Evolutionary conservation across 495 filamentous ascomycete genomes (phyloP).

Genomic region (Margaritispora aquatica): DNA sequence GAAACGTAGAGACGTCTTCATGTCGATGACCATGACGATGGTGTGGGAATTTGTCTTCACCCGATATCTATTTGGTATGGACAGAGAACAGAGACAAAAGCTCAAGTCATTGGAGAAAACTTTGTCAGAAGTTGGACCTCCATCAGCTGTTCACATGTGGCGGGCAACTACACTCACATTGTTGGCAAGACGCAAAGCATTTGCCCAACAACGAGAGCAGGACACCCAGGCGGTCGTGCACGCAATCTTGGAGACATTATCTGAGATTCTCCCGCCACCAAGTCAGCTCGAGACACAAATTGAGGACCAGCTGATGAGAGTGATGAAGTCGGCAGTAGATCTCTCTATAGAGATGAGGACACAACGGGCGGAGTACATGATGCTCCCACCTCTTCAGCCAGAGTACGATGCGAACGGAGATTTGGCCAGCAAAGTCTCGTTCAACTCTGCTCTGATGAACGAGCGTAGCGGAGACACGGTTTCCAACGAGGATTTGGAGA

Average conservation of each 20-base stretch:
- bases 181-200: conserved; percentile 67
- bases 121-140: conserved; percentile 77
- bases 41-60: conserved; percentile 98
- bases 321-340: conserved; percentile 75
- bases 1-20: conserved; percentile 83
- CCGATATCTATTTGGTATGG: conserved; percentile 96
- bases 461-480: conserved; percentile 68
- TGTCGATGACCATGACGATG: conserved; percentile 97
- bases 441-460: conserved; percentile 90
- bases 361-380: conserved; percentile 91
- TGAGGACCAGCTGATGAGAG: conserved; percentile 71
- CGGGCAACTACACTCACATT: conserved; percentile 88
- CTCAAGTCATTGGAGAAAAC: conserved; percentile 90
- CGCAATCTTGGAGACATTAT: conserved; percentile 74
- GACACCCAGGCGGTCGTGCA: conserved; percentile 88
- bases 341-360: conserved; percentile 95
- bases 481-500: conserved; percentile 72
- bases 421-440: conserved; percentile 70
- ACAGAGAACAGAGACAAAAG: conserved; percentile 92
- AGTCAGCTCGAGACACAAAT: conserved; percentile 66
- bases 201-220: conserved; percentile 65
- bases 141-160: conserved; percentile 86
- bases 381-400: conserved; percentile 92
- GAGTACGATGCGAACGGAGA: conserved; percentile 93
- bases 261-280: conserved; percentile 75